Conservation (phyloP, 352 stramenopile genomes). For the Globisporangium sylvaticum region DNA sequence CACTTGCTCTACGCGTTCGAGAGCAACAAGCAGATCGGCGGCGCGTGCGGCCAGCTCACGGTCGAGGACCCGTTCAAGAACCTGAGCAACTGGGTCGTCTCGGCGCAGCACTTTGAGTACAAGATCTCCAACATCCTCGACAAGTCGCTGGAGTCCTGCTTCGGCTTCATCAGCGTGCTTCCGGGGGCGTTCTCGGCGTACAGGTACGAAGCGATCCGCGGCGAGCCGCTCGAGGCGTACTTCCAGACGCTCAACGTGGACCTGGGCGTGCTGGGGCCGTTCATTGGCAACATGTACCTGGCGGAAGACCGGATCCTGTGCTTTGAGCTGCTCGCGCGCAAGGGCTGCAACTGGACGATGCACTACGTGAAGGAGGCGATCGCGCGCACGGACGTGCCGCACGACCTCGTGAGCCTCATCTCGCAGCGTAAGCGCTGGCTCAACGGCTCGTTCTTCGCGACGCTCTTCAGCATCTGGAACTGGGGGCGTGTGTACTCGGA, state of each 20-base stretch:
- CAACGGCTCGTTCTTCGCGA: slow-evolving; percentile 85
- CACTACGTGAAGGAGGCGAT: slow-evolving; percentile 85
- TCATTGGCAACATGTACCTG: slow-evolving; percentile 88
- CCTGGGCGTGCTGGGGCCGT: slow-evolving; percentile 72
- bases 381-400: slow-evolving; percentile 77
- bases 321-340: slow-evolving; percentile 80
- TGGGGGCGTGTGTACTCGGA: slow-evolving; percentile 82
- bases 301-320: slow-evolving; percentile 84
- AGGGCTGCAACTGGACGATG: slow-evolving; percentile 85
- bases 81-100: slow-evolving; percentile 86
- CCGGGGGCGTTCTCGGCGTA: slow-evolving; percentile 85
- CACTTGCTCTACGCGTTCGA: slow-evolving; percentile 80
- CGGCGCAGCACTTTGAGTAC: slow-evolving; percentile 88
- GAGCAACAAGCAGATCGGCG: slow-evolving; percentile 73
- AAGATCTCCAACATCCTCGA: slow-evolving; percentile 88
- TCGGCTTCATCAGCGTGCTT: slow-evolving; percentile 86
- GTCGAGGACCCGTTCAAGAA: slow-evolving; percentile 83
- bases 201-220: slow-evolving; percentile 78
- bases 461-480: slow-evolving; percentile 86
- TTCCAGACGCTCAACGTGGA: slow-evolving; percentile 85
- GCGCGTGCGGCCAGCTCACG: slow-evolving; percentile 73
- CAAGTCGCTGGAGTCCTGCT: slow-evolving; percentile 84
- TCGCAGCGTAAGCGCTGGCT: slow-evolving; percentile 84
- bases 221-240: slow-evolving; percentile 72
- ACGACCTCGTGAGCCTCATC: slow-evolving; percentile 81